Base-by-base conservation (phyloP, 2,329 filamentous ascomycete genomes). In the Pyrenochaeta sp. region DNA sequence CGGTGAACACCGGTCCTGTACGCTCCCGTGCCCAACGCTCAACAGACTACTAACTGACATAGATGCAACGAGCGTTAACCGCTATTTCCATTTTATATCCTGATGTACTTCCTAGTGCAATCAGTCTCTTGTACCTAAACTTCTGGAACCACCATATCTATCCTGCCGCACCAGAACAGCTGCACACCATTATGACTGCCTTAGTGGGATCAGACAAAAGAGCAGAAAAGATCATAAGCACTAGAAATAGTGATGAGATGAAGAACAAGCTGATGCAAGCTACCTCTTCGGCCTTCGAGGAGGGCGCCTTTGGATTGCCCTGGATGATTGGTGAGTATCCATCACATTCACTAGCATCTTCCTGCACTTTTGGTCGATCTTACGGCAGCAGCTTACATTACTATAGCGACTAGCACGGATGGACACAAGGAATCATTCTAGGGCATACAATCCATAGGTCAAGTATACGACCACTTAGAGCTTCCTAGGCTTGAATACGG, bases 361-460 rank as follows among this genome's bases (percentile, higher is more conserved):
- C 32, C 32, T 27, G 32, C 32, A 35, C 32, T 35, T 35, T 35
- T 35, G 14, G 32, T 35, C 32, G 11, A 35, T 35, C 15, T 35
- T 35, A 35, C 32, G 32, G 14, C 32, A 35, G 32, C 32, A 35
- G 32, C 32, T 35, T 35, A 35, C 32, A 35, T 35, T 35, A 14
- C 32, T 35, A 14, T 35, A 35, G 11, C 32, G 32, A 35, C 32
- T 35, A 35, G 32, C 32, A 35, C 32, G 32, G 69, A 81, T 37
- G 84, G 83, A 0, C 68, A 81, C 60, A 83, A 68, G 41, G 83
- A 86, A 55, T 71, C 69, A 1, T 86, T 83, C 62, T 87, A 82
- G 81, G 85, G 84, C 0, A 79, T 87, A 27, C 84, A 86, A 72
- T 83, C 85, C 69, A 56, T 87, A 37, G 83, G 80, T 1, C 79